Conservation (phyloP, 371 early-diverging fungal genomes). For the Mortierella sp. region DNA sequence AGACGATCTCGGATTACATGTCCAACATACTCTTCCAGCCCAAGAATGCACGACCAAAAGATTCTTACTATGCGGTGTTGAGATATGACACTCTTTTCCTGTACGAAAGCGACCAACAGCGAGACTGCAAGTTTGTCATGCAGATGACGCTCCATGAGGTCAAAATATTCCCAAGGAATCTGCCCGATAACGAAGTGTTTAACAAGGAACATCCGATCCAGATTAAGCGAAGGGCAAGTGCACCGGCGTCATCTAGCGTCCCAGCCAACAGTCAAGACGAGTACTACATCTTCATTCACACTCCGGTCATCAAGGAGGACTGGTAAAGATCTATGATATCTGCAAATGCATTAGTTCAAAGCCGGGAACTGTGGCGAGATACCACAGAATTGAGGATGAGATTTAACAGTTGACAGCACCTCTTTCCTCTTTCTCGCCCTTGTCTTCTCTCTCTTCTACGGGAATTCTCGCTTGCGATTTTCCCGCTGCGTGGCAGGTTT, state of each 20-base stretch:
- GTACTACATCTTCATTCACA: conserved; percentile 67
- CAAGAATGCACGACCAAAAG: conserved; percentile 55
- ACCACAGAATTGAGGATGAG: too few species aligned
- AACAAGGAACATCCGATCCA: conserved; percentile 65
- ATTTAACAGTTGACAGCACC: too few species aligned
- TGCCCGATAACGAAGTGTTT: conserved; percentile 71
- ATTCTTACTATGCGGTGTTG: conserved; percentile 80
- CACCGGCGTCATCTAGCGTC: conserved; percentile 8
- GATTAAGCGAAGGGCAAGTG: conserved; percentile 48
- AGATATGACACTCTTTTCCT: conserved; percentile 83
- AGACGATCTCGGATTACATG: conserved; percentile 52
- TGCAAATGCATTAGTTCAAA: neutral
- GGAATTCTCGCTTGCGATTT: too few species aligned
- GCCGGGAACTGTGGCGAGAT: too few species aligned
- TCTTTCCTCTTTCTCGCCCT: too few species aligned
- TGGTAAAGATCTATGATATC: conserved; percentile 68
- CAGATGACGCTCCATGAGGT: conserved; percentile 74
- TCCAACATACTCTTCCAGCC: conserved; percentile 53
- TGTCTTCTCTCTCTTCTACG: too few species aligned
- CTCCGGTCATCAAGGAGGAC: conserved; percentile 87
- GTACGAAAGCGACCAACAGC: conserved; percentile 84
- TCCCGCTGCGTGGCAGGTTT: conserved; percentile 89
- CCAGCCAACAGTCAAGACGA: conserved; percentile 44
- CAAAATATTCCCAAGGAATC: conserved; percentile 67
- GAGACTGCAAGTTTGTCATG: conserved; percentile 83